A percentile compares a stretch with the other conserved stretches of the same genome.
phyloP scores from a whole-genome alignment of 306 rosid genomes.

The Castanea mollissima region DNA sequence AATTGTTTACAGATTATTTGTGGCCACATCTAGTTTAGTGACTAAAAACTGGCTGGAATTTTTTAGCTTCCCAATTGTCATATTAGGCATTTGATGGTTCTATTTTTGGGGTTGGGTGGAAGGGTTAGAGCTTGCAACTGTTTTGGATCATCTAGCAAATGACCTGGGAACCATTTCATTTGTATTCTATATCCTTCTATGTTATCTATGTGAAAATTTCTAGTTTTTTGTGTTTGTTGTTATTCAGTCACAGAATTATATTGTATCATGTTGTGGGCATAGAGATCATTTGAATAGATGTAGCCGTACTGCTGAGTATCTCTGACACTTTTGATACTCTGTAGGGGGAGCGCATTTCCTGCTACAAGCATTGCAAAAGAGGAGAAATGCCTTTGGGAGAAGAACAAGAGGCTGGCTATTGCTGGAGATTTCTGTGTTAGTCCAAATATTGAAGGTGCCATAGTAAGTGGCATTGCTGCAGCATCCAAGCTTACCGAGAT shows the following conservation, averaged over 20 bases:
- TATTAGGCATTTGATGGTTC: not conserved
- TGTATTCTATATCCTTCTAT: not conserved
- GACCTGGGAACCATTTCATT: not conserved
- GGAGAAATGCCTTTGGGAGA: constrained; percentile 83
- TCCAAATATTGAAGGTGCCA: constrained; percentile 88
- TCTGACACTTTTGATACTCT: constrained; percentile 7
- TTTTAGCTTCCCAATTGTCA: not conserved
- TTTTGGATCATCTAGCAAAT: not conserved
- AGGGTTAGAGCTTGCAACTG: not conserved
- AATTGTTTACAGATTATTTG: not conserved
- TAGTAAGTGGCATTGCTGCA: constrained; percentile 81
- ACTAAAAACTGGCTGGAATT: not conserved
- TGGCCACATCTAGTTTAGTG: not conserved
- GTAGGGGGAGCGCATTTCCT: constrained; percentile 95
- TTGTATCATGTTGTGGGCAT: not conserved
- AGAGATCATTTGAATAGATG: not conserved
- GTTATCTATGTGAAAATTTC: not conserved
- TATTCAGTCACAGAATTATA: not conserved
- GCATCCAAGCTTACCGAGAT: constrained; percentile 58
- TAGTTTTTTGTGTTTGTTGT: not conserved
- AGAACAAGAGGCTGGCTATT: constrained; percentile 64
- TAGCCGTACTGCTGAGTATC: not conserved
- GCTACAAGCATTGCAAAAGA: constrained; percentile 63
- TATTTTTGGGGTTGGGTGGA: no score
- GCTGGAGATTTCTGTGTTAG: constrained; percentile 93